Evolutionary conservation across 2,329 filamentous ascomycete genomes (phyloP).

Genomic region (Cyanodermella asteris): DNA sequence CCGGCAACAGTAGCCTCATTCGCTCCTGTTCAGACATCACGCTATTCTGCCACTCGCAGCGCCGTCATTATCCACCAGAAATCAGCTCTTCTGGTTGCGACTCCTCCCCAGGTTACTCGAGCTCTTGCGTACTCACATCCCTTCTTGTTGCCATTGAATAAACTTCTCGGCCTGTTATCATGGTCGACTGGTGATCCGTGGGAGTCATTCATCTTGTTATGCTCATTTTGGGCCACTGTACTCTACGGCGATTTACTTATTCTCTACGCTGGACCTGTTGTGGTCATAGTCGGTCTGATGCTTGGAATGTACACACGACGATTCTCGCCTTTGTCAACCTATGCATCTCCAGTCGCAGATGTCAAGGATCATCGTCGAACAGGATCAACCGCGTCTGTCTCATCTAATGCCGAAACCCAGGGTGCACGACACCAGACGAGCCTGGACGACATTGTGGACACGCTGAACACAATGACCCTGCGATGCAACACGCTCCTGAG

Average conservation of each 20-base stretch:
- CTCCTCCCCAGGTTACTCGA: slow-evolving; percentile 81
- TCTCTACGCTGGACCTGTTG: slow-evolving; percentile 59
- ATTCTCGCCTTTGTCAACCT: slow-evolving; percentile 75
- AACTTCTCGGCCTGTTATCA: slow-evolving; percentile 61
- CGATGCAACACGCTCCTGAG: slow-evolving; percentile 84
- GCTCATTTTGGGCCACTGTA: slow-evolving; percentile 63
- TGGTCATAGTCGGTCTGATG: slow-evolving; percentile 60
- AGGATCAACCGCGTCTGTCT: slow-evolving; percentile 50
- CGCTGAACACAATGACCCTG: slow-evolving; percentile 69
- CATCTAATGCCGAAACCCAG: slow-evolving; percentile 42
- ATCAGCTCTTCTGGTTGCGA: slow-evolving; percentile 76
- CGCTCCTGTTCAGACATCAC: slow-evolving; percentile 12
- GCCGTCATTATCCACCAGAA: slow-evolving; percentile 95
- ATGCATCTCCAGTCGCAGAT: too few species aligned
- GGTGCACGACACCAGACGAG: slow-evolving; percentile 62
- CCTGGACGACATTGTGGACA: slow-evolving; percentile 90
- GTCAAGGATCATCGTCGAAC: too few species aligned
- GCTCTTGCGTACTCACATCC: slow-evolving; percentile 91
- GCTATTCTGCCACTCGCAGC: too few species aligned
- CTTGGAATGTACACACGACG: slow-evolving; percentile 78
- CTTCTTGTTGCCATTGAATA: slow-evolving; percentile 75
- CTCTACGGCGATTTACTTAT: slow-evolving; percentile 75
- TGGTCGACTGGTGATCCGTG: slow-evolving; percentile 89
- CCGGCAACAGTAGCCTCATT: too few species aligned
- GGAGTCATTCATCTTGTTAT: slow-evolving; percentile 86